A percentile compares a stretch with the other conserved stretches of the same genome.
Evolutionary conservation across 2,329 filamentous ascomycete species (phyloP).

Genomic region (Penicillium sp.): DNA sequence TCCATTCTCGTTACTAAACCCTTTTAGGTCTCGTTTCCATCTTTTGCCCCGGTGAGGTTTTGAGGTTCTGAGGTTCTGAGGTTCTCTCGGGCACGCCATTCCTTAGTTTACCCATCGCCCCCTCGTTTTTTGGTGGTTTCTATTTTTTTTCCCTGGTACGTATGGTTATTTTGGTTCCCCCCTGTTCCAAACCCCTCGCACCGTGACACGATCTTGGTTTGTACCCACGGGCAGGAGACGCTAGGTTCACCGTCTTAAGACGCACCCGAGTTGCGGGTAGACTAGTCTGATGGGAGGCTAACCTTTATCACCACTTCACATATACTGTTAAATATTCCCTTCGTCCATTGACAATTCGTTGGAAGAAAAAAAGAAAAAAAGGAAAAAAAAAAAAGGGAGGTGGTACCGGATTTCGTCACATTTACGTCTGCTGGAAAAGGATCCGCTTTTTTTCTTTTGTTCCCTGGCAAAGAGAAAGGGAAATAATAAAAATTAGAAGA

Average conservation of each 20-base stretch:
- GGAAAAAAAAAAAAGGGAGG: not conserved
- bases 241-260: conserved; percentile 36
- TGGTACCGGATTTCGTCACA: not conserved
- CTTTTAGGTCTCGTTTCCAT: conserved; percentile 7
- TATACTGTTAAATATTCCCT: not conserved
- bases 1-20: conserved; percentile 16
- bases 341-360: not conserved
- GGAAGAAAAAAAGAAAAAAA: not conserved
- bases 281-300: conserved; percentile 30
- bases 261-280: conserved; percentile 34
- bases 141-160: not conserved
- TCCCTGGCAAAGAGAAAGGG: not conserved
- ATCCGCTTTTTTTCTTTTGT: not conserved
- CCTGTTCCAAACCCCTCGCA: conserved; percentile 16
- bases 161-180: not conserved
- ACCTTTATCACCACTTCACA: conserved; percentile 12
- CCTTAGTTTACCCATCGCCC: conserved; percentile 18
- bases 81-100: conserved; percentile 38
- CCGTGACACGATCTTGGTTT: conserved; percentile 31
- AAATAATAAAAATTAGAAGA: conserved; percentile 4
- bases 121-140: conserved; percentile 4
- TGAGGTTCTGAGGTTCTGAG: conserved; percentile 20
- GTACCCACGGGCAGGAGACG: conserved; percentile 31
- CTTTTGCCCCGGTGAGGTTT: conserved; percentile 4
- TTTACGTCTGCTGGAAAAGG: conserved; percentile 1